Percentiles rank a stretch among this genome's conserved stretches.
phyloP scores from a whole-genome alignment of 148 eudicot genomes.

The Rhododendron vialii region DNA sequence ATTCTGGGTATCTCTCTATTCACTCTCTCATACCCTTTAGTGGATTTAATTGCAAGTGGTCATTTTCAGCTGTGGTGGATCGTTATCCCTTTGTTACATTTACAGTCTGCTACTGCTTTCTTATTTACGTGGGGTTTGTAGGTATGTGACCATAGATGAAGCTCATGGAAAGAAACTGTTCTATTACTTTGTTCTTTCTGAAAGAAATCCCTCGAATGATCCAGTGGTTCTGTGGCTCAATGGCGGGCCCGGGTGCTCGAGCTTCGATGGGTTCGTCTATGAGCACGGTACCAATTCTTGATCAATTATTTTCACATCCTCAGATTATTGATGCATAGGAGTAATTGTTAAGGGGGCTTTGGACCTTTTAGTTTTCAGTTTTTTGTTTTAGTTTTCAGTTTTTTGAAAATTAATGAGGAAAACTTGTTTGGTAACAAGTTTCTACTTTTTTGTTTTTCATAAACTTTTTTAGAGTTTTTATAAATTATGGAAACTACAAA shows the following conservation, averaged over 20 bases:
- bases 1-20: constrained; percentile 56
- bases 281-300: constrained; percentile 41
- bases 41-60: neutral
- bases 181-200: constrained; percentile 56
- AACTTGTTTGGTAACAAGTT: no score
- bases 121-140: constrained; percentile 14
- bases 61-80: neutral
- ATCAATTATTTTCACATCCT: neutral
- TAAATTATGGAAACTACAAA: no score
- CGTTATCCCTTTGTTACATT: neutral
- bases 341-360: neutral
- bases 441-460: no score
- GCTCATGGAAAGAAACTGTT: constrained; percentile 69
- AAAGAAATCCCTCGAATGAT: constrained; percentile 37
- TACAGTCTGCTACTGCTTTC: no score
- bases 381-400: no score
- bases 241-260: constrained; percentile 65
- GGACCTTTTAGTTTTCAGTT: no score
- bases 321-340: neutral
- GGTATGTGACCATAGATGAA: constrained; percentile 80
- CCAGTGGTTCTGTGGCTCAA: constrained; percentile 62
- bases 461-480: no score
- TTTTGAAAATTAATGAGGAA: no score
- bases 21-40: neutral
- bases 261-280: constrained; percentile 59